These are phyloP conservation scores for Apiotrichum sp. DNA, from an alignment of 1,284 basidiomycete genomes.

Conservation along the genomic window DNA sequence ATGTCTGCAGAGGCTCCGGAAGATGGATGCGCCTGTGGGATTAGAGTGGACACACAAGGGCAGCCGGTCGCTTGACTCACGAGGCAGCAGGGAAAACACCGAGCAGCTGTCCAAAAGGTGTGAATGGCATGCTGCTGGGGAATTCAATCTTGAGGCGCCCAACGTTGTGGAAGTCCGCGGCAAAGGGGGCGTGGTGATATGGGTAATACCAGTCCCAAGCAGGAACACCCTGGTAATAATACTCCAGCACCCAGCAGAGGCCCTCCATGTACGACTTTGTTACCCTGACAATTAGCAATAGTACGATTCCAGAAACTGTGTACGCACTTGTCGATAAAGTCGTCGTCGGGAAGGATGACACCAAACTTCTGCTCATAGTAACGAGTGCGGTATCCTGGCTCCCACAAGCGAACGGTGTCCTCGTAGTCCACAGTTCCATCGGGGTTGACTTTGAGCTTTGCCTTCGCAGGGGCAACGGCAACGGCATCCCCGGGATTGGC, in stretches of 20 bases:
- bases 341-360: slow-evolving; percentile 62
- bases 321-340: slow-evolving; percentile 66
- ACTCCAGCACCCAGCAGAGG: slow-evolving; percentile 90
- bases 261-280: slow-evolving; percentile 86
- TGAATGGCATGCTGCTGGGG: slow-evolving; percentile 73
- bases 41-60: too few relatives aligned
- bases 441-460: slow-evolving; percentile 65
- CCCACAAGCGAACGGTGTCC: slow-evolving; percentile 88
- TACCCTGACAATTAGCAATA: slow-evolving; percentile 53
- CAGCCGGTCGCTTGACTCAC: background rate
- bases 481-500: slow-evolving; percentile 47
- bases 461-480: slow-evolving; percentile 38
- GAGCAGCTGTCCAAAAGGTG: slow-evolving; percentile 96
- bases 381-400: slow-evolving; percentile 88
- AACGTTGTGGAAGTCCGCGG: slow-evolving; percentile 84
- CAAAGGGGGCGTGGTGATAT: slow-evolving; percentile 97
- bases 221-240: slow-evolving; percentile 98
- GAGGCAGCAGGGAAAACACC: slow-evolving; percentile 88
- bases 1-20: slow-evolving; percentile 72
- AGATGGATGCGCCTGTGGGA: slow-evolving; percentile 71
- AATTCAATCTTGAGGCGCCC: slow-evolving; percentile 65
- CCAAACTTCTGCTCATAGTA: slow-evolving; percentile 96
- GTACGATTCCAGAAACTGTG: background rate
- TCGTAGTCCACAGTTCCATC: slow-evolving; percentile 65
- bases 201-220: slow-evolving; percentile 99